Evolutionary conservation across 1,139 yeast genomes (phyloP), one percentile per base, ranked within the genome.

Genomic region (Wickerhamomyces sp.): DNA sequence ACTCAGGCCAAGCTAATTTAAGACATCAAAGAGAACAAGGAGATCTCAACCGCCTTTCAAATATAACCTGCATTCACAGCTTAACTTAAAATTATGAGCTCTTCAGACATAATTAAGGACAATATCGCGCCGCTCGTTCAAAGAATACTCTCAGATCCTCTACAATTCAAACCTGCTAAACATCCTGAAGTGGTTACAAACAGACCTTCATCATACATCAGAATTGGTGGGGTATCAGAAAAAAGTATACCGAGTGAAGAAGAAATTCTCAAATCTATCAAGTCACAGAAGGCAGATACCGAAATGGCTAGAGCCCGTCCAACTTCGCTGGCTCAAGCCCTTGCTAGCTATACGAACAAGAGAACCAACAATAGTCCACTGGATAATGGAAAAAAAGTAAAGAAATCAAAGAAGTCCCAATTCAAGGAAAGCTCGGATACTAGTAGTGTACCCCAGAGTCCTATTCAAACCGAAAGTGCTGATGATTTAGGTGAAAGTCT

Each of bases 71-170:
- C 23, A 18, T 18, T 18, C 23, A 18, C 23, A 18, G 23, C 23
- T 5, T 18, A 18, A 18, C 18, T n/a, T 7, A n/a, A 7, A 36
- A 27, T 10, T 39, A 55, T 55, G 58, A 51, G 53, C 47, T 52
- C 47, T 11, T 31, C 54, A 27, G 61, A 56, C 37, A 49, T 56
- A 30, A 53, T 56, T 37, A 55, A 57, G 45, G 61, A 57, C 37
- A 55, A 55, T 44, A 53, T 57, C 18, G 56, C 61, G 30, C 72
- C 71, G 31, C 65, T 79, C 45, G 75, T 80, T 47, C 84, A 79
- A 57, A 70, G 85, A 58, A 76, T 80, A 51, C 71, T 81, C 40
- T 65, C 76, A 46, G 76, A 75, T 52, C 88, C 86, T 14, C 64
- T 82, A 45, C 75, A 76, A 34, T 84, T 84, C 63, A 76, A 73